These are phyloP conservation scores for Ustilago curta DNA, from an alignment of 1,284 basidiomycete species.

Conservation along the genomic window DNA sequence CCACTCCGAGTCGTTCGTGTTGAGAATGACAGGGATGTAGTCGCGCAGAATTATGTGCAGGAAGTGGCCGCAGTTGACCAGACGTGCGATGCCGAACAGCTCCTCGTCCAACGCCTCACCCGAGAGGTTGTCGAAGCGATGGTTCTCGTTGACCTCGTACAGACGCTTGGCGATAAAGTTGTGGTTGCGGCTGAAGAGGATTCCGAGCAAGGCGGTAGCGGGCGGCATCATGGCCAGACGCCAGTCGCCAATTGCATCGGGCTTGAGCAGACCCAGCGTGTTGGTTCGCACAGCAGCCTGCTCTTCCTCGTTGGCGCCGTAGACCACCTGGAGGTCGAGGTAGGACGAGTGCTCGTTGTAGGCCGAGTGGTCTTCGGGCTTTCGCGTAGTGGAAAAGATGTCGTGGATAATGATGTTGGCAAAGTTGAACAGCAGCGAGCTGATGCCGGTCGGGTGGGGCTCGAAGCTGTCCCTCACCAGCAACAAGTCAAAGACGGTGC, in stretches of 20 bases:
- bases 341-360: constrained; percentile 81
- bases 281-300: constrained; percentile 28
- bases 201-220: constrained; percentile 76
- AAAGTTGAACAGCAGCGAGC: constrained; percentile 58
- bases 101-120: constrained; percentile 56
- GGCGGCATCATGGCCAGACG: constrained; percentile 78
- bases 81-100: constrained; percentile 50
- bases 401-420: constrained; percentile 66
- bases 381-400: constrained; percentile 56
- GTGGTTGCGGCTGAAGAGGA: constrained; percentile 77
- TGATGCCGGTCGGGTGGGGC: constrained; percentile 57
- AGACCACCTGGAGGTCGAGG: constrained; percentile 81
- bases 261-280: constrained; percentile 46
- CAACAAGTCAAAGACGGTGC: constrained; percentile 50
- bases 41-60: constrained; percentile 54
- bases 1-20: constrained; percentile 57
- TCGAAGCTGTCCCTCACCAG: constrained; percentile 41
- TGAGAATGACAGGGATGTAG: constrained; percentile 63
- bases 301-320: constrained; percentile 68
- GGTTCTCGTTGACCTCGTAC: constrained; percentile 70
- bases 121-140: constrained; percentile 41
- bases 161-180: constrained; percentile 82
- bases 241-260: constrained; percentile 49
- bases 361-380: constrained; percentile 25
- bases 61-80: constrained; percentile 52